Conservation (phyloP, 768 basidiomycete species). For the Boletus subcaerulescens region DNA sequence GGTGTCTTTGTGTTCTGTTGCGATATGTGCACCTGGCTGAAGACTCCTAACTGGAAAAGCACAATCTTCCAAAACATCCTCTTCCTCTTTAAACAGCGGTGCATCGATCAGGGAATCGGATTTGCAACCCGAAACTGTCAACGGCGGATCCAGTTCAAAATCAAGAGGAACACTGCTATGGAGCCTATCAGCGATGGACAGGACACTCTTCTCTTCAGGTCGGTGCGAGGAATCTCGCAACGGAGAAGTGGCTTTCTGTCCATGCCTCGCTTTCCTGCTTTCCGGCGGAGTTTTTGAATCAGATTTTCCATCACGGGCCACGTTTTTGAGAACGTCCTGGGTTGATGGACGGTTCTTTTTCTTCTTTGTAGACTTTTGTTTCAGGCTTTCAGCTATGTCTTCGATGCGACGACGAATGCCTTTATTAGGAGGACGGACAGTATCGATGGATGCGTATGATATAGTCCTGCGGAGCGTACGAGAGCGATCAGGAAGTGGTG, state of each 20-base stretch:
- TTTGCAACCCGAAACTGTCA: neutral
- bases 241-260: neutral
- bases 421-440: slow-evolving; percentile 4
- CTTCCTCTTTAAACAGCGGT: neutral
- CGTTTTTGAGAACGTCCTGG: neutral
- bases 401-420: slow-evolving; percentile 14
- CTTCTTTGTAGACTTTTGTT: slow-evolving; percentile 4
- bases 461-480: slow-evolving; percentile 15
- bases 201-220: neutral
- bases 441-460: slow-evolving; percentile 20
- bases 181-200: slow-evolving; percentile 1
- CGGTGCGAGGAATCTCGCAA: neutral
- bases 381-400: slow-evolving; percentile 9
- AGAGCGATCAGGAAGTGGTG: neutral
- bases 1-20: neutral
- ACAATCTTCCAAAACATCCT: neutral
- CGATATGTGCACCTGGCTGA: neutral
- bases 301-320: neutral
- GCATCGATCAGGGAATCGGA: neutral
- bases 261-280: neutral
- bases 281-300: neutral
- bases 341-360: neutral
- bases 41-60: neutral
- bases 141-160: neutral
- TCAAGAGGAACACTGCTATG: slow-evolving; percentile 1